Base-by-base conservation (phyloP, 805 yeast species). In the Candida wancherniae region DNA sequence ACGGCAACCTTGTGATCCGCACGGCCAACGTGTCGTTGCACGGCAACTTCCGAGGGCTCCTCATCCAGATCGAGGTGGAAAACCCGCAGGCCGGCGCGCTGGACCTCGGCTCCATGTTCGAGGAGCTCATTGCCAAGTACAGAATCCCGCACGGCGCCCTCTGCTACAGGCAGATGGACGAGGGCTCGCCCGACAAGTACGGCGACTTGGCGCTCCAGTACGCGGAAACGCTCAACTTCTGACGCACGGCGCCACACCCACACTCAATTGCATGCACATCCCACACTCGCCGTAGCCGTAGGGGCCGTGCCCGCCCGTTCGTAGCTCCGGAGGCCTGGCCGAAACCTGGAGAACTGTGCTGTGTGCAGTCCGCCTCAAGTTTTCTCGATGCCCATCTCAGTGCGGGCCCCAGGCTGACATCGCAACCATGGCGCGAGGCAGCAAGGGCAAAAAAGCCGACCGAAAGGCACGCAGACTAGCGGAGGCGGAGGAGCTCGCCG, bases 11-110 rank as follows among this genome's bases (percentile, higher is more conserved):
- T 44, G 57, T 62, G 6, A 58, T 84, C 3, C 60, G 85, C 22
- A 72, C 87, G 0, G 78, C 84, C 24, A 84, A 84, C 48, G 75
- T 84, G 22, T 76, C 78, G 29, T 63, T 83, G 9, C 87, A 82
- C 49, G 94, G 94, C 1, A 67, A 66, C 12, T 84, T 81, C 61
- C 73, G 79, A 38, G 87, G 87, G 0, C 67, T 84, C 21, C 51
- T 84, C 21, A 69, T 84, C 16, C 82, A 80, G 44, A 63, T 80
- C 3, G 80, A 73, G 35, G 65, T 39, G 19, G 37, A 45, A 23
- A 37, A 35, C 14, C 27, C 27, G 26, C 34, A 20, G 38, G 28
- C n/a, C 34, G 37, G n/a, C 15, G 12, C 27, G 16, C 16, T 25
- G 9, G 43, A 39, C 22, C 28, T 23, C 19, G 39, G 32, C 18